A percentile compares a stretch with the other conserved stretches of the same genome.
phyloP scores from a whole-genome alignment of 805 yeast genomes.

The Barnettozyma botsteinii region DNA sequence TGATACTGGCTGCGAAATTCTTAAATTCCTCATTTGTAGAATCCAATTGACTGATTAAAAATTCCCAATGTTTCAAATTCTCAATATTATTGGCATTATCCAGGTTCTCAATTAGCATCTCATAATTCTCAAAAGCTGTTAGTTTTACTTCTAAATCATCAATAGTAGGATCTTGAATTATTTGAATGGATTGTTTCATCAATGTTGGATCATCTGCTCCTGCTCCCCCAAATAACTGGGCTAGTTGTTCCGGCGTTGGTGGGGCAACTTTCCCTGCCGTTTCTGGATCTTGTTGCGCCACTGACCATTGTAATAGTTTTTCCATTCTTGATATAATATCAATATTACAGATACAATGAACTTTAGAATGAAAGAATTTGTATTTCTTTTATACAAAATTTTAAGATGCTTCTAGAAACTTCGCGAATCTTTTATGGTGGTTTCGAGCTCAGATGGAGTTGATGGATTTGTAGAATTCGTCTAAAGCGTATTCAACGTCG shows the following conservation, averaged over 20 bases:
- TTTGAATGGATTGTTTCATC: constrained; percentile 72
- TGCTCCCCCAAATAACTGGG: constrained; percentile 69
- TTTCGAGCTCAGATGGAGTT: constrained; percentile 13
- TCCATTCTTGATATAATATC: too few species aligned
- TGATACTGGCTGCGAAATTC: constrained; percentile 59
- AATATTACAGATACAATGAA: too few species aligned
- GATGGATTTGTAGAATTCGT: constrained; percentile 21
- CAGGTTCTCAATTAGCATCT: constrained; percentile 86
- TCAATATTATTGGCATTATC: constrained; percentile 94
- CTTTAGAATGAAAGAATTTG: too few species aligned
- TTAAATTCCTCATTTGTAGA: constrained; percentile 41
- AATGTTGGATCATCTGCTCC: constrained; percentile 78
- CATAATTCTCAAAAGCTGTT: constrained; percentile 83
- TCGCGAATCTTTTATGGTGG: constrained; percentile 5
- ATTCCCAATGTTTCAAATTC: constrained; percentile 75
- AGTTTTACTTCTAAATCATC: constrained; percentile 52
- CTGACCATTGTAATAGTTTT: constrained; percentile 92
- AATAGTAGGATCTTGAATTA: constrained; percentile 53
- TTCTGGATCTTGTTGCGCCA: constrained; percentile 65
- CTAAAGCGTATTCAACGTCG: constrained; percentile 45
- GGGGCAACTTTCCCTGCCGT: constrained; percentile 56
- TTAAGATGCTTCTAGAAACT: constrained; percentile 2
- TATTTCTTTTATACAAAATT: too few species aligned
- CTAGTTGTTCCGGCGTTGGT: constrained; percentile 75
- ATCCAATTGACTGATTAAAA: constrained; percentile 50